These are phyloP conservation scores for Mucor ambiguus DNA, from an alignment of 371 early-diverging fungal species.

Conservation along the genomic window DNA sequence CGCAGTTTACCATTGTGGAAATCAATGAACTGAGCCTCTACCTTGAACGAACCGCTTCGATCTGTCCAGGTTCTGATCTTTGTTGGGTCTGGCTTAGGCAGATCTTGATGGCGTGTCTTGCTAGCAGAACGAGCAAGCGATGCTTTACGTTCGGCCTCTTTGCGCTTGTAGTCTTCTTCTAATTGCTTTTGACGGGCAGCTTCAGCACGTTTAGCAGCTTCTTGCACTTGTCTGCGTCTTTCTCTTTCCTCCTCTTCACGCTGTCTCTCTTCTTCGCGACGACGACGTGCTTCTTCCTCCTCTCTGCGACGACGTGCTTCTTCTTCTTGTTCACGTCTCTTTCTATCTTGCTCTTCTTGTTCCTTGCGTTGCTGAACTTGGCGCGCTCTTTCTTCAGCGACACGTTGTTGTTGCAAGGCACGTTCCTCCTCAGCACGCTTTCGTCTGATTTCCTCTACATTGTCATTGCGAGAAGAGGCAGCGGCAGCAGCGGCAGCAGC, in stretches of 20 bases:
- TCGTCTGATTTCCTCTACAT: constrained; percentile 27
- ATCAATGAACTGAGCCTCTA: constrained; percentile 86
- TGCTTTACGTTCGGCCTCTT: constrained; percentile 32
- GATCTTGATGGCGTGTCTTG: constrained; percentile 18
- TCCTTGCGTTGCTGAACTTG: constrained; percentile 15
- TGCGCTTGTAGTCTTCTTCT: constrained; percentile 37
- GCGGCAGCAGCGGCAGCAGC: constrained; percentile 32
- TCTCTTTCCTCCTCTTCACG: constrained; percentile 24
- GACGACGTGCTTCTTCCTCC: constrained; percentile 4
- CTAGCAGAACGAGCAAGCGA: constrained; percentile 28
- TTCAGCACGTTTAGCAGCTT: constrained; percentile 39
- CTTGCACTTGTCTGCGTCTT: constrained; percentile 25
- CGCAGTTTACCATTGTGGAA: constrained; percentile 82
- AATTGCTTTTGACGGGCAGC: constrained; percentile 41
- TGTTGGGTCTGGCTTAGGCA: constrained; percentile 51
- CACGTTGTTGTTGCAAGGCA: constrained; percentile 21
- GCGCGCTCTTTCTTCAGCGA: constrained; percentile 17
- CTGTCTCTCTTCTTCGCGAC: constrained; percentile 18
- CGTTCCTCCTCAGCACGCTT: constrained; percentile 33
- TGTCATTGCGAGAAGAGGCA: constrained; percentile 27
- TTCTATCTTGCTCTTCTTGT: constrained; percentile 14
- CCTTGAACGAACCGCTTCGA: constrained; percentile 87
- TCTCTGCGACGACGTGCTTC: constrained; percentile 4
- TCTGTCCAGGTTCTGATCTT: constrained; percentile 93
- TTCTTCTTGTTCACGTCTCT: constrained; percentile 13